phyloP scores from a whole-genome alignment of 495 filamentous ascomycete species.

The Lasiosphaeria ovina region DNA sequence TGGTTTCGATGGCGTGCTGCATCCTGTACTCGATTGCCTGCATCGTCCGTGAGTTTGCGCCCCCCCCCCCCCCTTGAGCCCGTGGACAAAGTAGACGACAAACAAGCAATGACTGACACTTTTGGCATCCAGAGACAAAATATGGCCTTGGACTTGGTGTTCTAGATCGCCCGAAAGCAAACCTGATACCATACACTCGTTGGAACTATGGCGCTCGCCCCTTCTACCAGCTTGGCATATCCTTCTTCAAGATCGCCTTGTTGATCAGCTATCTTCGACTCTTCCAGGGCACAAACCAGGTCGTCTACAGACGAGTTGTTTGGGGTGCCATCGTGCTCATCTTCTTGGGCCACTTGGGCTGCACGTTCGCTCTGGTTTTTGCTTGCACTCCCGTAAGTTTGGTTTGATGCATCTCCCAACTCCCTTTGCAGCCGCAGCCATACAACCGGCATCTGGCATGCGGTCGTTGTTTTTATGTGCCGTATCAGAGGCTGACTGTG shows the following conservation, averaged over 20 bases:
- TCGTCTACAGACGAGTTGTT: slow-evolving; percentile 45
- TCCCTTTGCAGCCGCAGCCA: not conserved
- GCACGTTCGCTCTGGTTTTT: slow-evolving; percentile 50
- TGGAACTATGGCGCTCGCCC: slow-evolving; percentile 58
- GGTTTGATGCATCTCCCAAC: not conserved
- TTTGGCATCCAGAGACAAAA: slow-evolving; percentile 41
- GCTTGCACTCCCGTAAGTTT: slow-evolving; percentile 50
- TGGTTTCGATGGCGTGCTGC: slow-evolving; percentile 37
- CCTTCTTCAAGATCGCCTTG: slow-evolving; percentile 59
- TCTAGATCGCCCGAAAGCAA: slow-evolving; percentile 35
- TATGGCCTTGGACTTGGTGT: slow-evolving; percentile 52
- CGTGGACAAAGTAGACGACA: not conserved
- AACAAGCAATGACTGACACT: slow-evolving; percentile 1
- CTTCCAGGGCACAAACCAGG: slow-evolving; percentile 47
- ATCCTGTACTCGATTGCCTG: slow-evolving; percentile 51
- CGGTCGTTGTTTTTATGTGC: not conserved
- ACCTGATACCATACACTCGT: slow-evolving; percentile 43
- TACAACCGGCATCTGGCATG: not conserved
- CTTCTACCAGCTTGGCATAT: slow-evolving; percentile 58
- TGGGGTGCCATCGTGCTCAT: slow-evolving; percentile 45
- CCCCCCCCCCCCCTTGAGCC: not conserved
- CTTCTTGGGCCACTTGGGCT: slow-evolving; percentile 49
- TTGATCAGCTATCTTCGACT: slow-evolving; percentile 56
- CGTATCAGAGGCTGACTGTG: slow-evolving; percentile 1
- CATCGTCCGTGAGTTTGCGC: slow-evolving; percentile 45